Evolutionary conservation across 331 rosid species (phyloP).

Genomic region (Quercus phellos): DNA sequence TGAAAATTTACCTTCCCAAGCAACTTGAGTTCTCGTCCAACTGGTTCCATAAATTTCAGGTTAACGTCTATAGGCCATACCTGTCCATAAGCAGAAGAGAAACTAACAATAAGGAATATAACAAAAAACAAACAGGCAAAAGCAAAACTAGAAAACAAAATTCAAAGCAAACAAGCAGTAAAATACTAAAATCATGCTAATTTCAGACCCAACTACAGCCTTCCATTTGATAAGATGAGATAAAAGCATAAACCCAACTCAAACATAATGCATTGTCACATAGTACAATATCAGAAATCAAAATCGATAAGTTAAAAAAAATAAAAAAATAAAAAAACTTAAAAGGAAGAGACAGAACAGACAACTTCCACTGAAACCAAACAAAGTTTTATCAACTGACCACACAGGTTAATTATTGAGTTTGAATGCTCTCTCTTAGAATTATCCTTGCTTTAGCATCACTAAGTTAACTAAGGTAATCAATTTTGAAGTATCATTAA

Average conservation of each 20-base stretch:
- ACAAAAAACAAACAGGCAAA: not conserved
- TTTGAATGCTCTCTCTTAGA: not conserved
- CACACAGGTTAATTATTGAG: not conserved
- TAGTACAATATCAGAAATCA: not conserved
- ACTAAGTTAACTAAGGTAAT: not conserved
- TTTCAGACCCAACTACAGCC: not conserved
- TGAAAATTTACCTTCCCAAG: conserved; percentile 68
- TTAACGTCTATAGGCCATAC: conserved; percentile 81
- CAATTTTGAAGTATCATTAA: not conserved
- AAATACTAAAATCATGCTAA: not conserved
- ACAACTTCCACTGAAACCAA: not conserved
- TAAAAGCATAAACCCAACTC: not conserved
- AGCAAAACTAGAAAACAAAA: not conserved
- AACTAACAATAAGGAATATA: conserved; percentile 1
- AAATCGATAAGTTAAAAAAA: not conserved
- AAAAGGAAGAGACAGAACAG: not conserved
- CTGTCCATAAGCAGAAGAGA: conserved; percentile 37
- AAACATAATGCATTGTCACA: not conserved
- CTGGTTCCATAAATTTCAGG: conserved; percentile 78
- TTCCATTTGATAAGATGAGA: not conserved
- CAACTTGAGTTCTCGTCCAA: conserved; percentile 74
- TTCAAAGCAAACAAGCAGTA: not conserved
- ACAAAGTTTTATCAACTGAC: not conserved
- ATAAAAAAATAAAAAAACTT: not conserved
- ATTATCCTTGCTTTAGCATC: not conserved